Evolutionary conservation across 352 stramenopile genomes (phyloP), one percentile per base, ranked within the genome.

Genomic region (Peronospora belbahrii): DNA sequence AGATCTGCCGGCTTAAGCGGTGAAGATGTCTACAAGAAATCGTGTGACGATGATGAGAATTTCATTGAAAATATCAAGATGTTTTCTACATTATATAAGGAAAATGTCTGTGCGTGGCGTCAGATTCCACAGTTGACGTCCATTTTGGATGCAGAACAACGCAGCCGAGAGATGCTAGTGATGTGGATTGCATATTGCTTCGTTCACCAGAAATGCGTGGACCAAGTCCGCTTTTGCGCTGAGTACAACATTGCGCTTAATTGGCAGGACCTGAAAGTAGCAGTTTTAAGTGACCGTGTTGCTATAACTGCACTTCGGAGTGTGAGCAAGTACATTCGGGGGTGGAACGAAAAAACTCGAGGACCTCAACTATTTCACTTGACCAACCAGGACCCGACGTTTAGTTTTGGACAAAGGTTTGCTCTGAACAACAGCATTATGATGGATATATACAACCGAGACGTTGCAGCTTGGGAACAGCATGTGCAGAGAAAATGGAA

Each of bases 161-260:
- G 40, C 4, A 80, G 67, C 39, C 56, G 53, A 1, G 52, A 63
- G 22, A 45, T 80, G 32, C 15, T 83, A 7, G 41, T 78, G 7
- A 48, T 62, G 11, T 80, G 70, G 65, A 56, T 67, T 30, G 52
- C 59, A 0, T 79, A 71, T 46, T 73, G 65, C 23, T 42, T 79
- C 0, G 57, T 47, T 10, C 70, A 83, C 39, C 58, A 63, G 14
- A 30, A 28, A 39, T 66, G 52, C 14, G 41, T 43, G 0, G 2
- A 18, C 0, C 25, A 50, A 37, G 44, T 56, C 0, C 30, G 19
- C 11, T 11, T 65, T 14, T 44, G 67, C 2, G 20, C 22, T 1
- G 13, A 67, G 15, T 83, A 71, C 25, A 59, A 64, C 6, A 71
- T 75, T 18, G 55, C 67, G 6, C 42, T 83, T 0, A 7, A 59